Base-by-base conservation (phyloP, 148 eudicot genomes). In the Cornus controversa region DNA sequence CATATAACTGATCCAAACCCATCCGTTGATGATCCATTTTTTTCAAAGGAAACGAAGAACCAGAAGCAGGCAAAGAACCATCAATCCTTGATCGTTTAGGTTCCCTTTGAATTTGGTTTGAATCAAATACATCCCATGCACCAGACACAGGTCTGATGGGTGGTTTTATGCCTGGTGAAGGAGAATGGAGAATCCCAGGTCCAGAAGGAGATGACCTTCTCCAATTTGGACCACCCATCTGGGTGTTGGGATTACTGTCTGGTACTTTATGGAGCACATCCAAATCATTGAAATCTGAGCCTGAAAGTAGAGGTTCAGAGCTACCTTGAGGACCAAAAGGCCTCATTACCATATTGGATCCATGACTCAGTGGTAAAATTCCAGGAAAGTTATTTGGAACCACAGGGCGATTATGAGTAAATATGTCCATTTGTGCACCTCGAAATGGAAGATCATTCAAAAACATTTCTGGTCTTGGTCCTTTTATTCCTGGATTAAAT, bases 71-170 rank as follows among this genome's bases (percentile, higher is more conserved):
- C 28, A 80, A 47, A 58, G 72, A 47, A 65, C 79, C 90, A 69
- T 87, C 93, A 72, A 83, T 70, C 85, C 97, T 90, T 72, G 92
- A 80, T 81, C 97, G 85, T 77, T 96, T 96, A 62, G 86, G 67
- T 29, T 96, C 98, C 80, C 98, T 91, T 36, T 86, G 86, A 75
- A 84, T 77, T 82, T 84, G 97, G 77, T 75, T 85, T 47, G 91
- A 85, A 85, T 92, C 95, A 80, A 83, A 83, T 57, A 87, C 92
- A 83, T 93, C 97, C 98, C 95, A 93, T 22, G 90, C 85, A 81
- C 87, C 88, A 28, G 88, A 79, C 80, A 70, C 54, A 64, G 84
- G 77, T 74, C 86, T 90, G 68, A 65, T 72, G 27, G 82, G 77
- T 81, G 80, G 71, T 75, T 90, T 82, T 34, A 73, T 69, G 34